Conservation (phyloP, 257 asterid species). For the Coffea canephora region DNA sequence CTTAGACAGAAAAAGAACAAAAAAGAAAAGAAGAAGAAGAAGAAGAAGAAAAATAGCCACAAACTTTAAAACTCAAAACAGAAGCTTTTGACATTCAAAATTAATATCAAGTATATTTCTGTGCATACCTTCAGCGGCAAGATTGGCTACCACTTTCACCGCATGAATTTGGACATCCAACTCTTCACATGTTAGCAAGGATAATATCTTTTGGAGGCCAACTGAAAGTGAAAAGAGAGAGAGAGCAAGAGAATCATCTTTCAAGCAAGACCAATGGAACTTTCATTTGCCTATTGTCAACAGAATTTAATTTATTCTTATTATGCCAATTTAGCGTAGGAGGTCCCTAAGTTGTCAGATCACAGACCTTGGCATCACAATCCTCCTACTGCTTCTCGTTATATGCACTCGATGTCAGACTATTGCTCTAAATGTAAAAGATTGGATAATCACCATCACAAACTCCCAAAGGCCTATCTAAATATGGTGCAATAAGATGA, state of each 20-base stretch:
- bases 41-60: background rate
- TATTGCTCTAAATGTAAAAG: background rate
- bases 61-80: background rate
- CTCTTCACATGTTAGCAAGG: conserved; percentile 68
- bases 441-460: background rate
- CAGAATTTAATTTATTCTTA: background rate
- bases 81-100: conserved; percentile 1
- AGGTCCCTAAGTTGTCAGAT: background rate
- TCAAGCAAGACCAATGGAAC: background rate
- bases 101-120: background rate
- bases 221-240: conserved; percentile 42
- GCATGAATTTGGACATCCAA: conserved; percentile 89
- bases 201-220: conserved; percentile 83
- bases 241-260: conserved; percentile 18
- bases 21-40: background rate
- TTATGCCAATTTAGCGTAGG: background rate
- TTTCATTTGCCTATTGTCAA: background rate
- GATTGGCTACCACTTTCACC: conserved; percentile 94
- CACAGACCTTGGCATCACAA: background rate
- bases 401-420: too few relatives aligned
- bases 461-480: background rate
- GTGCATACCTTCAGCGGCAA: conserved; percentile 87
- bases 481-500: background rate
- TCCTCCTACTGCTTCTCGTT: too few relatives aligned
- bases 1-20: background rate